Conservation (phyloP, 164 flowering plant genomes). For the Berberis vulgaris region DNA sequence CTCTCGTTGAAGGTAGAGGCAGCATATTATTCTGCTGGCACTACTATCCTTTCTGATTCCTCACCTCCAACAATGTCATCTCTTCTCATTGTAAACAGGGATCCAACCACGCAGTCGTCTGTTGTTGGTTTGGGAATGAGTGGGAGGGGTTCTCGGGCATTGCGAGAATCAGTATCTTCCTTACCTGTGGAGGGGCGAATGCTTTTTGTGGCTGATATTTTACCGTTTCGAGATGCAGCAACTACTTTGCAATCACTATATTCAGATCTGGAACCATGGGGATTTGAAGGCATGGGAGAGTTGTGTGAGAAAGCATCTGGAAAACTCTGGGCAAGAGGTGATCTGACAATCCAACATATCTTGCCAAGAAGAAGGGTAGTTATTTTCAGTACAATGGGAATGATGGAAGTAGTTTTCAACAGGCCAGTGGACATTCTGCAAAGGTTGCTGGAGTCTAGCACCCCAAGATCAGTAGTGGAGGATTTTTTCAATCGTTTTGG, state of each 20-base stretch:
- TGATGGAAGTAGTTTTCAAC: constrained; percentile 89
- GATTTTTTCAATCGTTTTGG: constrained; percentile 95
- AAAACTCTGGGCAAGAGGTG: constrained; percentile 92
- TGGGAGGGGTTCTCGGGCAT: constrained; percentile 59
- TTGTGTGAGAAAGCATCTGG: constrained; percentile 52
- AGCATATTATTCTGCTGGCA: constrained; percentile 73
- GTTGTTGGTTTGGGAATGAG: constrained; percentile 39
- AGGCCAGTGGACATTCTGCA: constrained; percentile 89
- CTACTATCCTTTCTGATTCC: constrained; percentile 85
- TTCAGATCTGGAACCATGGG: constrained; percentile 59
- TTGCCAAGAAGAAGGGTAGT: constrained; percentile 77
- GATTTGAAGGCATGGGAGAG: constrained; percentile 43
- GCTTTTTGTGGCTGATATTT: constrained; percentile 84
- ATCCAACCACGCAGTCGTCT: constrained; percentile 60
- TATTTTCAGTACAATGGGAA: constrained; percentile 90
- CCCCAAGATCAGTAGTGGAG: constrained; percentile 71
- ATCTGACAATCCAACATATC: constrained; percentile 81
- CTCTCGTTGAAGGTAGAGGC: constrained; percentile 76
- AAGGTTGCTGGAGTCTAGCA: constrained; percentile 68
- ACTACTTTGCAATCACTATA: constrained; percentile 67
- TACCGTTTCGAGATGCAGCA: constrained; percentile 63
- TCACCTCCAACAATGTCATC: constrained; percentile 77
- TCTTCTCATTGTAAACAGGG: constrained; percentile 68
- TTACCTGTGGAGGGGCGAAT: constrained; percentile 88
- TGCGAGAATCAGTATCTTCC: constrained; percentile 74